phyloP scores from a whole-genome alignment of 2,329 filamentous ascomycete genomes.

The Rhinocladiella mackenziei region DNA sequence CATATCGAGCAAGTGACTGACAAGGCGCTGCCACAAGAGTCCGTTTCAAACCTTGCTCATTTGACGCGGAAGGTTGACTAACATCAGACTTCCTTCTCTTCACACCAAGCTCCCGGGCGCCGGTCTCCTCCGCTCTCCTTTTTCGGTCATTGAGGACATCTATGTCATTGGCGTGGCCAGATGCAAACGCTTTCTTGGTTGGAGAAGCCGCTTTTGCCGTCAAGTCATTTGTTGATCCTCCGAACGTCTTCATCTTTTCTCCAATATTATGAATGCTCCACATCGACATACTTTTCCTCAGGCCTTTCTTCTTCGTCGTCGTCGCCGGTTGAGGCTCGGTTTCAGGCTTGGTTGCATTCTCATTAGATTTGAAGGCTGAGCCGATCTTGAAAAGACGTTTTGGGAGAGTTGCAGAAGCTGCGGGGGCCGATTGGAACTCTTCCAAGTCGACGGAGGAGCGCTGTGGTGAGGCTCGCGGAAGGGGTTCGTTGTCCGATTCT shows the following conservation, averaged over 20 bases:
- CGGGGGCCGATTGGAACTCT: constrained; percentile 25
- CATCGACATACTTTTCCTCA: constrained; percentile 28
- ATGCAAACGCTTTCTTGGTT: constrained; percentile 5
- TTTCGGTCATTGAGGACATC: constrained; percentile 29
- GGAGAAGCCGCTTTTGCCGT: background rate
- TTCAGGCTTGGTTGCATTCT: constrained; percentile 3
- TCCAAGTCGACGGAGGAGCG: constrained; percentile 24
- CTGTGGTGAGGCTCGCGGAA: constrained; percentile 17
- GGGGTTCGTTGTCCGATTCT: constrained; percentile 18
- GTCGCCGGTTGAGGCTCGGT: constrained; percentile 5
- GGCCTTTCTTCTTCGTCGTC: constrained; percentile 22
- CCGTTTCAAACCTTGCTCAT: constrained; percentile 2
- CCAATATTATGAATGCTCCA: constrained; percentile 25
- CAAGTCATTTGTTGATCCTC: constrained; percentile 8
- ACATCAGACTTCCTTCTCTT: constrained; percentile 27
- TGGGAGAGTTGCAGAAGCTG: constrained; percentile 23
- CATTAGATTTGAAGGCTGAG: constrained; percentile 18
- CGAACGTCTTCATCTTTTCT: constrained; percentile 14
- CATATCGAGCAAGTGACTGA: constrained; percentile 1
- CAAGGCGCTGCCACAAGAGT: background rate
- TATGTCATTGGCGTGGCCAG: constrained; percentile 4
- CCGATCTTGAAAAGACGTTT: constrained; percentile 23
- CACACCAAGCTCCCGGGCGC: constrained; percentile 27
- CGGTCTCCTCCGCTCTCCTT: constrained; percentile 29
- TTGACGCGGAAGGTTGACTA: background rate